Conservation (phyloP, 2,329 filamentous ascomycete species). For the Cryphonectria japonica region DNA sequence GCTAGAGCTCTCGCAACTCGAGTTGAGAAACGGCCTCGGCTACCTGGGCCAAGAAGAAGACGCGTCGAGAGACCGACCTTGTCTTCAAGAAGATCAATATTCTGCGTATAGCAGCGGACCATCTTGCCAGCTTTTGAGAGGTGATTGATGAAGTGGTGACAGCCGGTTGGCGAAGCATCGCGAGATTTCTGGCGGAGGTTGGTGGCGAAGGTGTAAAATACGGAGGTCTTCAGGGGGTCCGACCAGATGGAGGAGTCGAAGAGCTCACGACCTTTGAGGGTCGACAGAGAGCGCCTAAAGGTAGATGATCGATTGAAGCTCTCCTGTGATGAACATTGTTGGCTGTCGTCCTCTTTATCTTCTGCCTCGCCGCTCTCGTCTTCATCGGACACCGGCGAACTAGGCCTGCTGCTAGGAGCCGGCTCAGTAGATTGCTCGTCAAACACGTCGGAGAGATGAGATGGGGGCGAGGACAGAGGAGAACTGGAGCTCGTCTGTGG, state of each 20-base stretch:
- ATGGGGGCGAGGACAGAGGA: conserved; percentile 61
- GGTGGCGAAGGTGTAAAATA: conserved; percentile 75
- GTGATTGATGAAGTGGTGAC: conserved; percentile 70
- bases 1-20: conserved; percentile 29
- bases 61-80: conserved; percentile 69
- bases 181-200: conserved; percentile 67
- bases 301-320: conserved; percentile 38
- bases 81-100: conserved; percentile 74
- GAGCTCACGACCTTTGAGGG: conserved; percentile 71
- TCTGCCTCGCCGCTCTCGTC: conserved; percentile 13
- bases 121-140: conserved; percentile 69
- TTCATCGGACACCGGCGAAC: conserved; percentile 51
- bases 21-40: conserved; percentile 60
- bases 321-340: conserved; percentile 35
- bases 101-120: conserved; percentile 75
- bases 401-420: conserved; percentile 45
- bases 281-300: conserved; percentile 48
- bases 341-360: conserved; percentile 16
- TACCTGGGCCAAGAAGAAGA: conserved; percentile 64
- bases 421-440: conserved; percentile 39
- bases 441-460: conserved; percentile 56
- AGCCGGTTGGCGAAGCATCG: conserved; percentile 65
- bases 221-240: conserved; percentile 67
- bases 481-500: conserved; percentile 44
- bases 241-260: conserved; percentile 74